These are phyloP conservation scores for Erythrophleum ivorense DNA, from an alignment of 331 rosid species.

Conservation along the genomic window DNA sequence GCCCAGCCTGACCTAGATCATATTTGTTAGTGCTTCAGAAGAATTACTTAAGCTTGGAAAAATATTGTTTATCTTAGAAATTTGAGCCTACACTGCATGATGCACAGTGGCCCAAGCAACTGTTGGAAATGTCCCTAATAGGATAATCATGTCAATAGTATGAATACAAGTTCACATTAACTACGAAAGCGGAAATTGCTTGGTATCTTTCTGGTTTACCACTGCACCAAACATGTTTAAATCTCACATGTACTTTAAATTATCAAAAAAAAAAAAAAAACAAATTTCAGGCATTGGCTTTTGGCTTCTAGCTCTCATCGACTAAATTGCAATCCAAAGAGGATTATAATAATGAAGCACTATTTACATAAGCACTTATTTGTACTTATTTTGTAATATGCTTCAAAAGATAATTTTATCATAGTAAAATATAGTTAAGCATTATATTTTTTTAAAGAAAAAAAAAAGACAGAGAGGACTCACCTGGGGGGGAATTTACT, in stretches of 20 bases:
- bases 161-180: conserved; percentile 12
- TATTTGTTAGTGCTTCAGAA: conserved; percentile 25
- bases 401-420: conserved; percentile 4
- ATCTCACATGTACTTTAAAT: not conserved
- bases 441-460: not conserved
- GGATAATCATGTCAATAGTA: not conserved
- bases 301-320: conserved; percentile 16
- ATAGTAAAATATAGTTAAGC: conserved; percentile 6
- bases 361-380: not conserved
- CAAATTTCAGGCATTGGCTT: conserved; percentile 11
- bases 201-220: conserved; percentile 11
- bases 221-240: not conserved
- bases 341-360: not conserved
- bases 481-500: conserved; percentile 92
- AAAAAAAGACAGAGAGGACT: conserved; percentile 40
- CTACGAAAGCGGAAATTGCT: conserved; percentile 18
- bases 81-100: not conserved
- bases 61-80: not conserved
- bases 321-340: not conserved
- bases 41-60: conserved; percentile 18
- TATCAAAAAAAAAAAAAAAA: not conserved
- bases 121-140: not conserved
- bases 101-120: not conserved
- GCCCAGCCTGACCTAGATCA: not conserved
- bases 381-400: not conserved